These are phyloP conservation scores for Psilocybe mexicana DNA, from an alignment of 1,284 basidiomycete genomes.

Conservation along the genomic window DNA sequence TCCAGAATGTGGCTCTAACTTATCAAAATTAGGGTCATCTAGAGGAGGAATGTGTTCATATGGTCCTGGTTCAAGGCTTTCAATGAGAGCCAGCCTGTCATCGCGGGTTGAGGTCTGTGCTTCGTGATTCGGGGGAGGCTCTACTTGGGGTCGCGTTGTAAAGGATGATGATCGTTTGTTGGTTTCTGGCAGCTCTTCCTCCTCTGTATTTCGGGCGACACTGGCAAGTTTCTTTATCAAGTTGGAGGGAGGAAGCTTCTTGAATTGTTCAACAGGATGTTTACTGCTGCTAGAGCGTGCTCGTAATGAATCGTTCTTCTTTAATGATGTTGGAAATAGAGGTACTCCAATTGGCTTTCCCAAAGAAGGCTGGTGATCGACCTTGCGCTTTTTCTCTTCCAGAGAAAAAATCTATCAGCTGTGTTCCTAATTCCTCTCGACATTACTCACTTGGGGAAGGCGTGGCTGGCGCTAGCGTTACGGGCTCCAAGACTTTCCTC, in stretches of 20 bases:
- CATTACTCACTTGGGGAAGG: constrained; percentile 67
- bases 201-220: constrained; percentile 27
- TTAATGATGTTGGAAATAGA: constrained; percentile 16
- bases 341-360: constrained; percentile 15
- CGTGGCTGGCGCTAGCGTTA: constrained; percentile 60
- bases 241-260: constrained; percentile 44
- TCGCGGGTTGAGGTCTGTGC: constrained; percentile 45
- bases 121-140: constrained; percentile 14
- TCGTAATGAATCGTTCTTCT: constrained; percentile 21
- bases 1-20: constrained; percentile 84
- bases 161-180: constrained; percentile 44
- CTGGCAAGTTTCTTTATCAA: constrained; percentile 49
- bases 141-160: constrained; percentile 34
- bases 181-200: constrained; percentile 20
- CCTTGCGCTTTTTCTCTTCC: constrained; percentile 50
- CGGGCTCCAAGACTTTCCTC: constrained; percentile 43
- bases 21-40: constrained; percentile 74
- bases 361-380: constrained; percentile 24
- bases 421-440: no score
- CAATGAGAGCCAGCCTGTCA: constrained; percentile 70
- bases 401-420: background rate
- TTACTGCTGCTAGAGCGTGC: constrained; percentile 4
- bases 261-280: constrained; percentile 6
- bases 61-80: constrained; percentile 77
- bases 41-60: constrained; percentile 62